Base-by-base conservation (phyloP, 202 grass and related monocot species). In the Alloteropsis angusta region DNA sequence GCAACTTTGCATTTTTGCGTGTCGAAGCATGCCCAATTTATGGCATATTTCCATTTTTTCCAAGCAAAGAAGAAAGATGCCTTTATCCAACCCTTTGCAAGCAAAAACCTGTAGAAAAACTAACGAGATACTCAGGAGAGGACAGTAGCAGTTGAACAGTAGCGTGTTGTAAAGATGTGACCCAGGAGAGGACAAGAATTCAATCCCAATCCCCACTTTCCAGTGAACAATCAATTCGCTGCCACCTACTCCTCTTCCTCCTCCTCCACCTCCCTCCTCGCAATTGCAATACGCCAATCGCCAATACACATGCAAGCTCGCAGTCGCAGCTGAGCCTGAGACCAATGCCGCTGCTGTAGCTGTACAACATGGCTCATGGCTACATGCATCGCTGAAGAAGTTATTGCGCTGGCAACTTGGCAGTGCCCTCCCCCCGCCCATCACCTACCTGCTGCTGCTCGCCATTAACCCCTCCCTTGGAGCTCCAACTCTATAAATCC, bases 401-500 rank as follows among this genome's bases (percentile, higher is more conserved):
- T 80, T 22, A 60, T 68, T 86, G 77, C 84, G 72, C 45, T 75
- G n/a, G 62, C 62, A 80, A 23, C 37, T 68, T 53, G 63, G 23
- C 16, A 44, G 5, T 65, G 38, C 56, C 19, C n/a, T 49, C 30
- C 41, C 28, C 6, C 43, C 6, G 1, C 35, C 61, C 79, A 21
- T 70, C 85, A 66, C 64, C 60, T 80, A 71, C 58, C 62, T 71
- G 48, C 74, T 71, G 39, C 3, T 78, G 26, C 56, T 42, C 21
- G 58, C 69, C 80, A 78, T 72, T 83, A 80, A 85, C 52, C 58
- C 2, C 9, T 11, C 8, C 32, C 15, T 5, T 1, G n/a, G n/a
- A 48, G 22, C 60, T 25, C 68, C 64, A 21, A 36, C 21, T 47
- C 76, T 89, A 83, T 93, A 93, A 85, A 90, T 75, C 82, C 80